phyloP scores from a whole-genome alignment of 2,329 filamentous ascomycete species.

The Diaporthe aspalathi region DNA sequence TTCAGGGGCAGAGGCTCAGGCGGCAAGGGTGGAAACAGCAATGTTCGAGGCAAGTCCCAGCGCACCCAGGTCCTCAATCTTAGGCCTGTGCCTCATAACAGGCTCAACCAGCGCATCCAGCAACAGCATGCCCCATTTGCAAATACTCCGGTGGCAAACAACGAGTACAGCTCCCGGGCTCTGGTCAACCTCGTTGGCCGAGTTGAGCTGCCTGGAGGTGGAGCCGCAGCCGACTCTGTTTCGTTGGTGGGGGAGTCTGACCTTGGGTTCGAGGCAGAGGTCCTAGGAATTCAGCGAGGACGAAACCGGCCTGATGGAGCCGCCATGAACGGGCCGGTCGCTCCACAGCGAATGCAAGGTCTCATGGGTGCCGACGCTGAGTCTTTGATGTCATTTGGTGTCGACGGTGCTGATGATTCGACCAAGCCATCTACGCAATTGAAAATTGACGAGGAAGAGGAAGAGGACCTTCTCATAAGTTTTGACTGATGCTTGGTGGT shows the following conservation, averaged over 20 bases:
- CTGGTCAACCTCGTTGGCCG: not conserved
- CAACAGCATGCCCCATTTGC: too few species aligned
- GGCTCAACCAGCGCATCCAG: not conserved
- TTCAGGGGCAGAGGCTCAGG: not conserved
- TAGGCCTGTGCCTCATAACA: not conserved
- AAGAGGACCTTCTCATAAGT: conserved; percentile 5
- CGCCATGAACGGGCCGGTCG: not conserved
- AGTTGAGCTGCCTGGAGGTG: too few species aligned
- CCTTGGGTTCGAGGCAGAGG: conserved; percentile 26
- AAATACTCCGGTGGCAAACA: too few species aligned
- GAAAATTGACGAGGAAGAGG: not conserved
- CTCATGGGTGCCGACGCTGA: not conserved
- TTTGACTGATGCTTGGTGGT: not conserved
- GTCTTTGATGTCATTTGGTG: not conserved
- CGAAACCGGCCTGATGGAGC: not conserved
- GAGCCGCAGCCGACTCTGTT: not conserved
- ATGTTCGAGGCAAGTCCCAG: not conserved
- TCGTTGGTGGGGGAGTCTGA: conserved; percentile 16
- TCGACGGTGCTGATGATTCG: not conserved
- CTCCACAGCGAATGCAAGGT: not conserved
- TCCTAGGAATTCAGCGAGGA: conserved; percentile 7
- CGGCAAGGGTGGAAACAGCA: not conserved
- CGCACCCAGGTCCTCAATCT: not conserved
- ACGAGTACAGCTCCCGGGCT: fast-evolving
- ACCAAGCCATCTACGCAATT: not conserved